These are phyloP conservation scores for Ceratocystis harringtonii DNA, from an alignment of 2,329 filamentous ascomycete genomes.

Conservation along the genomic window DNA sequence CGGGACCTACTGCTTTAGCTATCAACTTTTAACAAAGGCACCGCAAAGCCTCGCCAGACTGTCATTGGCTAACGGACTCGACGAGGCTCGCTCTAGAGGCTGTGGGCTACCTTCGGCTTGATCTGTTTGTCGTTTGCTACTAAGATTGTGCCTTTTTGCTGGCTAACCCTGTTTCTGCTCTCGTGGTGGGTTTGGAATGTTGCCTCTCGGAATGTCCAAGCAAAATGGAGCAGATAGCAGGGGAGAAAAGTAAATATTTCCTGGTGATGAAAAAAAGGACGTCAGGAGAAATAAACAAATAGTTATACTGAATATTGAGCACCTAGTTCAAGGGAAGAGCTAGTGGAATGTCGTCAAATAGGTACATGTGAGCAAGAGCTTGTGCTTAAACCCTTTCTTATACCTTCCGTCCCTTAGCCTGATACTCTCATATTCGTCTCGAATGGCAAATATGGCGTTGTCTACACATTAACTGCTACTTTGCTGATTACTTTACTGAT, in stretches of 20 bases:
- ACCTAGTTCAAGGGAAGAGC: background rate
- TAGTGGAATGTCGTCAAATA: background rate
- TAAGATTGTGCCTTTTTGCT: no score
- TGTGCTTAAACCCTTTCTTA: background rate
- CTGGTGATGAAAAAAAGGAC: no score
- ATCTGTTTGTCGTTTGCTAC: background rate
- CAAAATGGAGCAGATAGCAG: background rate
- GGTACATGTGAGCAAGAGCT: background rate
- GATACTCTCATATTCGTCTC: conserved; percentile 9
- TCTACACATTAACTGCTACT: background rate
- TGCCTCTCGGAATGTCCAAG: background rate
- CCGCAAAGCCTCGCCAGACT: background rate
- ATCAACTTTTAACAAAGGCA: background rate
- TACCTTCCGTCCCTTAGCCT: background rate
- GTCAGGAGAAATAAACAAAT: background rate
- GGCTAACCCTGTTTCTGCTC: background rate
- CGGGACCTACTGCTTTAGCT: background rate
- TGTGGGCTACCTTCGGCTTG: background rate
- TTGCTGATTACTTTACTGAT: background rate
- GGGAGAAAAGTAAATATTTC: no score
- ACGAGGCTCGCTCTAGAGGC: background rate
- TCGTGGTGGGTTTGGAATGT: background rate
- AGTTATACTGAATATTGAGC: background rate
- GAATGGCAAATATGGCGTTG: conserved; percentile 8
- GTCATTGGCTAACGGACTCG: background rate